Evolutionary conservation across 2,329 filamentous ascomycete species (phyloP).

Genomic region (Trichoderma sp.): DNA sequence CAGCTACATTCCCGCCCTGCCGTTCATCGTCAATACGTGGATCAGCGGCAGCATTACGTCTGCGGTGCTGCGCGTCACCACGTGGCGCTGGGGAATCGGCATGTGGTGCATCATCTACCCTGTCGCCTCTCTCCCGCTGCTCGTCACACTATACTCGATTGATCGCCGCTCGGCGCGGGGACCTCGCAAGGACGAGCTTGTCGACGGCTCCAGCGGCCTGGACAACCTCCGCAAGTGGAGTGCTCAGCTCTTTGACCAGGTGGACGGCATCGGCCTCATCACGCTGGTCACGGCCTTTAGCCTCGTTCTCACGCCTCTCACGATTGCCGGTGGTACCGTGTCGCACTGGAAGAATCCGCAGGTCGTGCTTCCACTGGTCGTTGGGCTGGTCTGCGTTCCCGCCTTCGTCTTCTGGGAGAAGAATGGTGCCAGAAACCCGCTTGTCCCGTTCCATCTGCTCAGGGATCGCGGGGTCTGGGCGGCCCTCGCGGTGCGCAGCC

Average conservation of each 20-base stretch:
- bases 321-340: conserved; percentile 55
- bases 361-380: conserved; percentile 54
- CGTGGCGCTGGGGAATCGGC: conserved; percentile 66
- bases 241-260: conserved; percentile 57
- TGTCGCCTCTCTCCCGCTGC: conserved; percentile 57
- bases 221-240: conserved; percentile 40
- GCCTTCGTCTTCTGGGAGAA: conserved; percentile 59
- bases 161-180: conserved; percentile 34
- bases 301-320: conserved; percentile 55
- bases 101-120: conserved; percentile 68
- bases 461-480: conserved; percentile 65
- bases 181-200: conserved; percentile 5
- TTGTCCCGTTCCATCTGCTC: conserved; percentile 61
- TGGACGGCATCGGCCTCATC: conserved; percentile 57
- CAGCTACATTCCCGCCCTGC: conserved; percentile 63
- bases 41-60: conserved; percentile 61
- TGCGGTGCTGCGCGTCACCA: conserved; percentile 53
- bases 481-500: conserved; percentile 56
- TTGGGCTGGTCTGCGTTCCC: conserved; percentile 55
- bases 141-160: conserved; percentile 47
- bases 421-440: conserved; percentile 51
- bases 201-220: background rate
- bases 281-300: conserved; percentile 52
- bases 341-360: conserved; percentile 55
- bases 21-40: conserved; percentile 67